These are phyloP conservation scores for Pterocarpus santalinus DNA, from an alignment of 306 rosid genomes.

Conservation along the genomic window DNA sequence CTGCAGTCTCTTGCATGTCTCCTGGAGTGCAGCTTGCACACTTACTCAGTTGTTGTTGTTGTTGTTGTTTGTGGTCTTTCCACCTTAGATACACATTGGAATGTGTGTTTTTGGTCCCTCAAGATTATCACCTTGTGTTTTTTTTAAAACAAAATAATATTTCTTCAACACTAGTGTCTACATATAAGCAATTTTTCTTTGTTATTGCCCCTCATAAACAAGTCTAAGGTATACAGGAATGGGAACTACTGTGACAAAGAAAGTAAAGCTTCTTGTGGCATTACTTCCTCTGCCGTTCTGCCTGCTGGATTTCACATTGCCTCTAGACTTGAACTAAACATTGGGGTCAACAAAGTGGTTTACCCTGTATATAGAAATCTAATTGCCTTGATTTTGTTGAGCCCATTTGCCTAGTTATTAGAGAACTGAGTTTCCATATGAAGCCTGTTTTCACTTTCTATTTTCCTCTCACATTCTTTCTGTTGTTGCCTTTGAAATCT, in stretches of 20 bases:
- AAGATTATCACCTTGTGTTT: no score
- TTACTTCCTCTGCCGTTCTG: no score
- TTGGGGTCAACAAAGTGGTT: not conserved
- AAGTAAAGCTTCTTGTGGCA: no score
- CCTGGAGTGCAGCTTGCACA: not conserved
- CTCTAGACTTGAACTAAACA: no score
- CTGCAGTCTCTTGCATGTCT: not conserved
- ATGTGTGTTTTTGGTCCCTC: not conserved
- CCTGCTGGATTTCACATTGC: no score
- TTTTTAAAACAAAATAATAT: no score
- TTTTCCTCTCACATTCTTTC: conserved; percentile 14
- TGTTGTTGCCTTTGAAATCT: conserved; percentile 1
- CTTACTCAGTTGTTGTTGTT: not conserved
- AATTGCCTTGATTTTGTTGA: conserved; percentile 66
- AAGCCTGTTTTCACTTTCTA: conserved; percentile 1
- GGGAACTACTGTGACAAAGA: no score
- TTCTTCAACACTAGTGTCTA: no score
- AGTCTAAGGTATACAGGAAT: no score
- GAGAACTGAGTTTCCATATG: conserved; percentile 67
- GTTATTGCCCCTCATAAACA: no score
- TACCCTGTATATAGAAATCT: conserved; percentile 57
- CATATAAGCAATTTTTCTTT: no score
- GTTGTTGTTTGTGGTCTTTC: not conserved
- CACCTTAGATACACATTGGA: not conserved
- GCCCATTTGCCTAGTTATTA: conserved; percentile 68